Evolutionary conservation across 768 basidiomycete species (phyloP).

Genomic region (Gloeopeniophorella convolvens): DNA sequence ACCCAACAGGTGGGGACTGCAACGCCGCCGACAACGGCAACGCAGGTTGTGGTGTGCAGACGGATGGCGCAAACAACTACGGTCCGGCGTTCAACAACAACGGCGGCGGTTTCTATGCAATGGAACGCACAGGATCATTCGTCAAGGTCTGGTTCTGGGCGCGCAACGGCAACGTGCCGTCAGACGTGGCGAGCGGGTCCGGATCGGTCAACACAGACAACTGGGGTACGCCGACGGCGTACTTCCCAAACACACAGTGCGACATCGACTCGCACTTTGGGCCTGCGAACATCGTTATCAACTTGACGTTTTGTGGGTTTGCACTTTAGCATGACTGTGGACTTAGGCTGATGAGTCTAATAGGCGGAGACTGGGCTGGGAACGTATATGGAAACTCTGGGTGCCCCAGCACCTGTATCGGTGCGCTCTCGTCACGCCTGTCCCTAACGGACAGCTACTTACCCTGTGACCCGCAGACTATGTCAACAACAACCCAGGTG

Average conservation of each 20-base stretch:
- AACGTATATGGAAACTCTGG: constrained; percentile 38
- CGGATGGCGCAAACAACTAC: constrained; percentile 37
- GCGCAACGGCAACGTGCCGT: constrained; percentile 39
- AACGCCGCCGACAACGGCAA: constrained; percentile 42
- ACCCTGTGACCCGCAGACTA: constrained; percentile 41
- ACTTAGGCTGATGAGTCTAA: constrained; percentile 32
- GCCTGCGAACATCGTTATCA: constrained; percentile 58
- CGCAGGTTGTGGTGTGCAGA: constrained; percentile 49
- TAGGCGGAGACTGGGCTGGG: constrained; percentile 51
- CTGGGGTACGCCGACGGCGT: constrained; percentile 58
- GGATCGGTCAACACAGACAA: constrained; percentile 39
- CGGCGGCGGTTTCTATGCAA: constrained; percentile 63
- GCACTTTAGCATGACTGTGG: background rate
- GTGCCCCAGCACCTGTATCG: constrained; percentile 47
- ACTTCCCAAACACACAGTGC: constrained; percentile 56
- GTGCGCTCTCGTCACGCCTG: no score
- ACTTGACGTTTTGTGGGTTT: constrained; percentile 61
- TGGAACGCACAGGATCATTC: constrained; percentile 49
- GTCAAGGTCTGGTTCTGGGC: constrained; percentile 75
- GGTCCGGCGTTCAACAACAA: constrained; percentile 51
- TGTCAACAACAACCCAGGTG: constrained; percentile 59
- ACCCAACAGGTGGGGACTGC: constrained; percentile 39
- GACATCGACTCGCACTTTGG: constrained; percentile 49
- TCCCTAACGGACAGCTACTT: no score
- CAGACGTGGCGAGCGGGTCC: constrained; percentile 39